Percentiles rank a stretch among this genome's conserved stretches.
Evolutionary conservation across 192 early-diverging fungal species (phyloP).

Genomic region (Oehlia diaphana): DNA sequence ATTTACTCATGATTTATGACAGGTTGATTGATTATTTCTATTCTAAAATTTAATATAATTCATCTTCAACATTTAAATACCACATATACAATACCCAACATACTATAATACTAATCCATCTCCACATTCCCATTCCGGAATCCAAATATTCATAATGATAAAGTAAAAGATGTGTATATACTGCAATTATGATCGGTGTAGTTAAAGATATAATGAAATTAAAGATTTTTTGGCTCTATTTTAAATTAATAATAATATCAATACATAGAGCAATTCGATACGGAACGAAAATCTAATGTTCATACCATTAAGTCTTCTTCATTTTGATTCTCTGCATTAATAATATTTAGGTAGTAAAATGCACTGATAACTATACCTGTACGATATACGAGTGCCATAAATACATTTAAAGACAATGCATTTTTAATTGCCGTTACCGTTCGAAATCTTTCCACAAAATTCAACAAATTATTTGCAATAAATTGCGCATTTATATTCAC

Average conservation of each 20-base stretch:
- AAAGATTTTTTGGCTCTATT: neutral
- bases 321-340: neutral
- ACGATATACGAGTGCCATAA: neutral
- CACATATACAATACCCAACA: neutral
- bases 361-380: neutral
- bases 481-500: neutral
- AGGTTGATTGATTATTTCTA: too few relatives aligned
- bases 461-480: neutral
- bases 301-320: neutral
- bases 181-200: constrained; percentile 23
- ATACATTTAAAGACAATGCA: neutral
- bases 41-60: neutral
- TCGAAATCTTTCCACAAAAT: neutral
- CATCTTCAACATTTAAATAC: neutral
- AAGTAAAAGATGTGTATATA: constrained; percentile 34
- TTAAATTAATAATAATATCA: too few relatives aligned
- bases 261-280: too few relatives aligned
- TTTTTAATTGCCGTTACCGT: neutral
- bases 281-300: too few relatives aligned
- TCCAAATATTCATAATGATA: constrained; percentile 33
- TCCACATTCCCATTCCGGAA: constrained; percentile 5
- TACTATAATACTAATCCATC: constrained; percentile 14
- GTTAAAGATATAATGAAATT: constrained; percentile 17
- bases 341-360: neutral
- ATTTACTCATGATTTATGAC: too few relatives aligned